Percentiles rank a stretch among this genome's conserved stretches.
phyloP scores from a whole-genome alignment of 257 asterid genomes.

The Cynanchum wilfordii region DNA sequence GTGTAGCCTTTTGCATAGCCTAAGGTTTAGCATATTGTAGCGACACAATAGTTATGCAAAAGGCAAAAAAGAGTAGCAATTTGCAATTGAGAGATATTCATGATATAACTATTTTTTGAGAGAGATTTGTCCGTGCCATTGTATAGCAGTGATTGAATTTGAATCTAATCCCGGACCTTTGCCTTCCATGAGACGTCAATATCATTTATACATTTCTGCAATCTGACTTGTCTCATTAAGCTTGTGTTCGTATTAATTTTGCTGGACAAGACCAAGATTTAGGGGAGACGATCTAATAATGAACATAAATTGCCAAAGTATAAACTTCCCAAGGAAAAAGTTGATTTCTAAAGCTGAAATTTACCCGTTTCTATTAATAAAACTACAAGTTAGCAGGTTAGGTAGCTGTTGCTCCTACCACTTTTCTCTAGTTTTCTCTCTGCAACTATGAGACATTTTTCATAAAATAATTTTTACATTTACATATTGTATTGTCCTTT shows the following conservation, averaged over 20 bases:
- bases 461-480: neutral
- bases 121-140: too few species aligned
- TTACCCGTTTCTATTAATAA: neutral
- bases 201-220: neutral
- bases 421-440: neutral
- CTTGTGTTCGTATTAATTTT: neutral
- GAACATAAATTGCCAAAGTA: neutral
- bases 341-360: neutral
- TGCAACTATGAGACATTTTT: neutral
- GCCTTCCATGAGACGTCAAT: neutral
- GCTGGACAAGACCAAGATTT: neutral
- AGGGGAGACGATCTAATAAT: neutral
- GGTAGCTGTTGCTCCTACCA: neutral
- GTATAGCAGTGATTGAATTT: neutral
- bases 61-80: too few species aligned
- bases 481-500: neutral
- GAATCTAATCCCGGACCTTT: neutral
- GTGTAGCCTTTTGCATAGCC: too few species aligned
- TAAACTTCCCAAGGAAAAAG: neutral
- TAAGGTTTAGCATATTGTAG: too few species aligned
- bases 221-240: neutral
- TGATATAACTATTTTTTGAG: too few species aligned
- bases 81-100: too few species aligned
- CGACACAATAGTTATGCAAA: too few species aligned
- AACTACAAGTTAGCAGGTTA: neutral